Percentiles rank a stretch among this genome's conserved stretches.
phyloP scores from a whole-genome alignment of 805 yeast species.

The Saturnispora dispora region DNA sequence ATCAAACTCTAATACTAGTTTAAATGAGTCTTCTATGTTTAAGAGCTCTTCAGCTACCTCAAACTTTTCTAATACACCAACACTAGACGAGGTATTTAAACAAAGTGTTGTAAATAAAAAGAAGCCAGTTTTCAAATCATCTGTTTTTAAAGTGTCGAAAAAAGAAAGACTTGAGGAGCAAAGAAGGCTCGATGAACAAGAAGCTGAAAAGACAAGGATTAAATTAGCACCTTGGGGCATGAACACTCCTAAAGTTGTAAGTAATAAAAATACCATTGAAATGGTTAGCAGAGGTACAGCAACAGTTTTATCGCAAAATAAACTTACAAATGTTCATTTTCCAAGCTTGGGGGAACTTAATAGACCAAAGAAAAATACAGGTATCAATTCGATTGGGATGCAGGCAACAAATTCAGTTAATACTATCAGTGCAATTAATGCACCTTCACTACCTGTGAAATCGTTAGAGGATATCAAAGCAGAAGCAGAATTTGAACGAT shows the following conservation, averaged over 20 bases:
- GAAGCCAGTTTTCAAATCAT: constrained; percentile 3
- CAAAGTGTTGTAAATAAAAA: background rate
- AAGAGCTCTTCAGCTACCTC: constrained; percentile 1
- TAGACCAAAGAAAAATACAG: constrained; percentile 2
- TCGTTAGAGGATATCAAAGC: constrained; percentile 63
- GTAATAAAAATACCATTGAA: background rate
- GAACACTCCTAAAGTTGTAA: constrained; percentile 10
- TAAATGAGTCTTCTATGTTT: background rate
- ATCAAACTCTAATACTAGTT: background rate
- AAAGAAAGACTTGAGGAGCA: constrained; percentile 12
- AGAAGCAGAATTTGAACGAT: constrained; percentile 74
- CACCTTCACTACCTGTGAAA: background rate
- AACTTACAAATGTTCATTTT: constrained; percentile 11
- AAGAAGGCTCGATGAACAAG: constrained; percentile 4
- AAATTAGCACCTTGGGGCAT: constrained; percentile 10
- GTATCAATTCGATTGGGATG: background rate
- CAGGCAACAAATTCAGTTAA: background rate
- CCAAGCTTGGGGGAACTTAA: constrained; percentile 16
- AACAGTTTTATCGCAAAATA: constrained; percentile 36
- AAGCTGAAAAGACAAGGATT: constrained; percentile 1
- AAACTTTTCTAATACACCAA: background rate
- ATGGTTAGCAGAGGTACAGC: constrained; percentile 11
- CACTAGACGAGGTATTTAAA: constrained; percentile 4
- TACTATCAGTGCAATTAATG: background rate
- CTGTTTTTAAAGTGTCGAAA: constrained; percentile 13